A percentile compares a stretch with the other conserved stretches of the same genome.
Conservation (phyloP, 768 basidiomycete genomes). For the Suillus americanus region DNA sequence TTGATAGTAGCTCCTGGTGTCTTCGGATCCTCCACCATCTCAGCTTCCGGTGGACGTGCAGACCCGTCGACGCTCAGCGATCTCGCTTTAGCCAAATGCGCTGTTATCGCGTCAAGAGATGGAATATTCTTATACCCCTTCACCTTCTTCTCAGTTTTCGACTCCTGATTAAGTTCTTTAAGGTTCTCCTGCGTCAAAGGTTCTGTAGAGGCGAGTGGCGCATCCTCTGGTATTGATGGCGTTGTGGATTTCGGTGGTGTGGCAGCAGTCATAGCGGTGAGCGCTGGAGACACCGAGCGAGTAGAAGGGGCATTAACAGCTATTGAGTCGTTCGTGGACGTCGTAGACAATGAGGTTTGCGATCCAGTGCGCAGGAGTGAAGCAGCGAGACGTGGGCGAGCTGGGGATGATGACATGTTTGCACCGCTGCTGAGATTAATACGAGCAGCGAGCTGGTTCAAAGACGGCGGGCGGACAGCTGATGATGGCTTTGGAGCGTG, state of each 20-base stretch:
- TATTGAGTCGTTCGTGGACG: conserved; percentile 54
- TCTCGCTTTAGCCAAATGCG: conserved; percentile 69
- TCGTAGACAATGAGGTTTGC: conserved; percentile 50
- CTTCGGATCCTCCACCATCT: conserved; percentile 81
- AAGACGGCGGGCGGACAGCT: conserved; percentile 58
- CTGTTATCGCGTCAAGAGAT: conserved; percentile 81
- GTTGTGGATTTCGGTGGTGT: conserved; percentile 42
- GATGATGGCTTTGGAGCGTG: conserved; percentile 36
- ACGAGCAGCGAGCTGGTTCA: conserved; percentile 81
- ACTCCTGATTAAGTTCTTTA: conserved; percentile 63
- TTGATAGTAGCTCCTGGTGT: conserved; percentile 71
- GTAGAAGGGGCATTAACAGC: conserved; percentile 68
- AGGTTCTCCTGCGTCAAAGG: conserved; percentile 67
- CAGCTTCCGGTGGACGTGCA: conserved; percentile 70
- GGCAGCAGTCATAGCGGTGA: conserved; percentile 46
- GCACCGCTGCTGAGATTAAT: conserved; percentile 48
- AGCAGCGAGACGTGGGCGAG: conserved; percentile 73
- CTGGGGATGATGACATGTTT: conserved; percentile 23
- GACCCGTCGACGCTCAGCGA: conserved; percentile 59
- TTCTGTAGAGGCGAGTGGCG: conserved; percentile 31
- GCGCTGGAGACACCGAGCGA: conserved; percentile 63
- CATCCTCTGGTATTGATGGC: conserved; percentile 37
- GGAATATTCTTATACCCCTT: conserved; percentile 88
- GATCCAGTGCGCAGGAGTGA: conserved; percentile 65
- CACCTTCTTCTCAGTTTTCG: conserved; percentile 37